Base-by-base conservation (phyloP, 2,329 filamentous ascomycete genomes). In the Aspergillus neoniger region DNA sequence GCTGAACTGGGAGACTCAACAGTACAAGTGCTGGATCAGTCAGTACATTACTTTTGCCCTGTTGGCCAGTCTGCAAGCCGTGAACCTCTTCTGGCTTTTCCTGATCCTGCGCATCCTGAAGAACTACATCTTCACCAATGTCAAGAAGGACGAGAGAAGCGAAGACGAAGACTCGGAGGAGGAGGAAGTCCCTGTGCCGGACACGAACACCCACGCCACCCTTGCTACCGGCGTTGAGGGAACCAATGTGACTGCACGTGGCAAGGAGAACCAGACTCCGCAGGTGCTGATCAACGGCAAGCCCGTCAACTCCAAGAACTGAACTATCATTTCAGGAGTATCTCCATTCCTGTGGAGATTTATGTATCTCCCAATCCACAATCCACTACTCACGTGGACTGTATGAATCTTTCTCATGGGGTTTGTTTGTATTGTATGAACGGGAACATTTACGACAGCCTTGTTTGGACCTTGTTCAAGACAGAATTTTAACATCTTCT, bases 1-100 rank as follows among this genome's bases (percentile, higher is more conserved):
- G 54, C 70, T 80, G 51, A 78, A 81, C 68, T 82, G 80, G 80
- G 79, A 80, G 62, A 79, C 78, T 1, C 75, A 80, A 57, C 79
- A 81, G 62, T 81, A 81, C 66, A 81, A 81, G 66, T 80, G 79
- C 69, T 79, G 77, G 77, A 78, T 81, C 68, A 79, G 76, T 66
- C 79, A 81, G 60, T 75, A 75, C 59, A 81, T 81, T 60, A 80
- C 78, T 0, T 80, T 82, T 55, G 68, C 70, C 25, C 66, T 81
- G 51, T 75, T 82, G 3, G 77, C 75, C 32, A 74, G 75, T 63
- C 69, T 82, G 43, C 79, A 82, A 64, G 74, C 76, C 15, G 76
- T 81, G 30, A 81, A 81, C 47, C 69, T 81, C 51, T 79, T 81
- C 61, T 81, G 79, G 75, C 72, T 82, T 17, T 79, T 74, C 64